Evolutionary conservation across 441 rosid species (phyloP).

Genomic region (Arabidopsis lyrata): DNA sequence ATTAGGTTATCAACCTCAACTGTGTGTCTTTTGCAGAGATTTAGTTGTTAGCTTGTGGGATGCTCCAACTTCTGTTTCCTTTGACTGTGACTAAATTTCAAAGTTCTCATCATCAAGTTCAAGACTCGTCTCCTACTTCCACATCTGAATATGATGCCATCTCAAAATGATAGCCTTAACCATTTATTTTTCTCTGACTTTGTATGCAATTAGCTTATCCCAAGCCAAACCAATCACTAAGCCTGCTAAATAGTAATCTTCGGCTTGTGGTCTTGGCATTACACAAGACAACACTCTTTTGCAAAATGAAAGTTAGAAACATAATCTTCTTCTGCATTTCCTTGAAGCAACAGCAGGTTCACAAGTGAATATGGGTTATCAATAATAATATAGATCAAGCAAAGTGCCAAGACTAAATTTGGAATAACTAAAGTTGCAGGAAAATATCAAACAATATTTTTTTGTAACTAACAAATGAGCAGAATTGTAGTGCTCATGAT

Average conservation of each 20-base stretch:
- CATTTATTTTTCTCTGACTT: too few relatives aligned
- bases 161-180: too few relatives aligned
- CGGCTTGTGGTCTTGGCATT: neutral
- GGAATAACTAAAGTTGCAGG: neutral
- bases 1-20: slow-evolving; percentile 25
- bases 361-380: neutral
- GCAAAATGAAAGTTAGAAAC: neutral
- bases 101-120: too few relatives aligned
- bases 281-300: neutral
- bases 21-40: neutral
- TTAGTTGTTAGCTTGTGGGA: neutral
- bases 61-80: too few relatives aligned
- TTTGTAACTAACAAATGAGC: neutral
- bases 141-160: too few relatives aligned
- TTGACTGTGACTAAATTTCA: too few relatives aligned
- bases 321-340: neutral
- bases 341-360: neutral
- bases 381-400: neutral
- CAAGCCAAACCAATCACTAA: too few relatives aligned
- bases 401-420: neutral
- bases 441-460: neutral
- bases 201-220: too few relatives aligned
- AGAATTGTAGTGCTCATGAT: neutral
- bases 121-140: too few relatives aligned
- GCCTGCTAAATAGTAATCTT: neutral